phyloP scores from a whole-genome alignment of 139 green algal genomes.

The Closterium sp. region DNA sequence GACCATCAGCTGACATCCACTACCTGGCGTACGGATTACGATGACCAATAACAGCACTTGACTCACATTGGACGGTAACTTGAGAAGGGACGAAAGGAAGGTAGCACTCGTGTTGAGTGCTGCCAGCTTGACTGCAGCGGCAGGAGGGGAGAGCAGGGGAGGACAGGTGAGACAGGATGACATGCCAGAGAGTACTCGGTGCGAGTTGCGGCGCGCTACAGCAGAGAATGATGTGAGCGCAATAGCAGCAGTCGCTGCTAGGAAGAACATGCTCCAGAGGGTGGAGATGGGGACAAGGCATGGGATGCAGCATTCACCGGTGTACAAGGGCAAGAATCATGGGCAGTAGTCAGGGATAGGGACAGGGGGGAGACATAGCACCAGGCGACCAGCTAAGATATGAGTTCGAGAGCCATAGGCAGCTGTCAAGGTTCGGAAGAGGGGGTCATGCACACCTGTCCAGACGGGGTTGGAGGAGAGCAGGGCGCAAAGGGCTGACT shows the following conservation, averaged over 20 bases:
- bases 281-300: background rate
- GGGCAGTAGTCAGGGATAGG: no score
- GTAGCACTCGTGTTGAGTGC: background rate
- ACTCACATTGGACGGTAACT: background rate
- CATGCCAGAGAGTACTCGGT: background rate
- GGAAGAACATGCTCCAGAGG: no score
- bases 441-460: background rate
- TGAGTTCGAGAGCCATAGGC: no score
- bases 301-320: no score
- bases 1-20: no score
- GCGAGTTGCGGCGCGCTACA: background rate
- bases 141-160: background rate
- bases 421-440: no score
- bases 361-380: no score
- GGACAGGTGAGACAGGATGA: background rate
- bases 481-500: background rate
- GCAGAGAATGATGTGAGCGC: background rate
- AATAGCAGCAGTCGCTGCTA: no score
- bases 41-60: no score
- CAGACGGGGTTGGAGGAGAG: background rate
- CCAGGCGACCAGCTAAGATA: no score
- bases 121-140: background rate
- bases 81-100: background rate
- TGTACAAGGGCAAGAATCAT: no score
- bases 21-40: no score